Base-by-base conservation (phyloP, 2,329 filamentous ascomycete species). In the Sordariomycetes sp. region DNA sequence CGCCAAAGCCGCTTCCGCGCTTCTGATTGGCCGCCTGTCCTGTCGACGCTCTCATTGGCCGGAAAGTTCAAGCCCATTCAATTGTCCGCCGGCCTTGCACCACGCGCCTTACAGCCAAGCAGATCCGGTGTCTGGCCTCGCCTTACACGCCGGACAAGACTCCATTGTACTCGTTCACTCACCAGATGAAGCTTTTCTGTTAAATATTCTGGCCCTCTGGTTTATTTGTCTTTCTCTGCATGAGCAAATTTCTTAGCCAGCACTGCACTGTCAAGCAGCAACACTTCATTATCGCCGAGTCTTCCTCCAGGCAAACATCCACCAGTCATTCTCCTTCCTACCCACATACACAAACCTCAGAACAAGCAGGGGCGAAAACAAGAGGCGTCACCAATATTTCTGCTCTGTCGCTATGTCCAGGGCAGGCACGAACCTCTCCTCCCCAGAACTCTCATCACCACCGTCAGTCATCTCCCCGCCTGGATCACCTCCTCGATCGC, bases 401-500 rank as follows among this genome's bases (percentile, higher is more conserved):
- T 14, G 7, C 22, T 24, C 53, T 22, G 8, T 50, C 46, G 46
- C 20, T 24, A 50, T 50, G 46, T 8, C 46, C 22, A 50, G 46
- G 51, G 72, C 73, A 67, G 66, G 68, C 60, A 68, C 73, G 62
- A 73, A 75, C 67, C 77, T 73, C 67, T 78, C 76, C 60, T 75
- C 77, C 59, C 70, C 77, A 59, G 71, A 77, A 56, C 72, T 81
- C 53, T 81, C 79, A 8, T 80, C 79, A 52, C 76, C 78, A 20
- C 78, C 79, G 2, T 77, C 76, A 22, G 76, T 60, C 74, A 76
- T 10, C 72, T 78, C 51, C 79, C 78, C 34, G 77, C 80, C 59
- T 72, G 77, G 40, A 72, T 69, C 53, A 79, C 78, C 28, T 76
- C 77, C 16, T 70, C 73, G 59, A 59, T 6, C 54, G 12, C 69